Conservation (phyloP, 495 filamentous ascomycete genomes). For the Penicillium subrubescens region DNA sequence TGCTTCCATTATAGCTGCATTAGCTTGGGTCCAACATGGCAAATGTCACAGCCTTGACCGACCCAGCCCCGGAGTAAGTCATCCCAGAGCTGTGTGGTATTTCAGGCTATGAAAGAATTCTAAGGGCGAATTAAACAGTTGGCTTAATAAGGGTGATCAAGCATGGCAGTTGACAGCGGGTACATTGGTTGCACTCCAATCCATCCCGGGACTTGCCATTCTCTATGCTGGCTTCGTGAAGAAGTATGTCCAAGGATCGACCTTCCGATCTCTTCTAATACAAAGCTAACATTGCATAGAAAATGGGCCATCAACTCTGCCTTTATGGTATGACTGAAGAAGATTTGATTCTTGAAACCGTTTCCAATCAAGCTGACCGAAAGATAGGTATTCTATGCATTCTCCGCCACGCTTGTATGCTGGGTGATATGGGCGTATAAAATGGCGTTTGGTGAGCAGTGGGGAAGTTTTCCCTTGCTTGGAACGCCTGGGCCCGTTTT, state of each 20-base stretch:
- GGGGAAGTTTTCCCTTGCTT: conserved; percentile 50
- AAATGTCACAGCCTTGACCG: neutral
- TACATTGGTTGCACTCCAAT: conserved; percentile 55
- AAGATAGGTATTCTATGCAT: conserved; percentile 51
- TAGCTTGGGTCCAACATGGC: neutral
- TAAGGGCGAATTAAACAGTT: conserved; percentile 21
- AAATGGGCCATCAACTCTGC: conserved; percentile 10
- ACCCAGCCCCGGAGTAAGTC: conserved; percentile 5
- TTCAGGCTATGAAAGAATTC: neutral
- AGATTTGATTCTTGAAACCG: neutral
- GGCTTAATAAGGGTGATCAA: conserved; percentile 56
- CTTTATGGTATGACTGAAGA: neutral
- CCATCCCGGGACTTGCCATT: conserved; percentile 56
- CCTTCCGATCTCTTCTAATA: neutral
- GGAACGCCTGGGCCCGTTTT: conserved; percentile 53
- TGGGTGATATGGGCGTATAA: conserved; percentile 62
- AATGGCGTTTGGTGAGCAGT: conserved; percentile 49
- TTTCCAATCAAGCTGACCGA: neutral
- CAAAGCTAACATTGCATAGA: neutral
- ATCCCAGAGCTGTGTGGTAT: neutral
- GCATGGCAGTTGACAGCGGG: conserved; percentile 60
- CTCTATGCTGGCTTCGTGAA: conserved; percentile 59
- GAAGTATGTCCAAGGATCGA: conserved; percentile 25
- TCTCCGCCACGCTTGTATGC: conserved; percentile 53
- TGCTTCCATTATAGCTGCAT: neutral